These are phyloP conservation scores for Candida glaebosa DNA, from an alignment of 805 yeast genomes.

Conservation along the genomic window DNA sequence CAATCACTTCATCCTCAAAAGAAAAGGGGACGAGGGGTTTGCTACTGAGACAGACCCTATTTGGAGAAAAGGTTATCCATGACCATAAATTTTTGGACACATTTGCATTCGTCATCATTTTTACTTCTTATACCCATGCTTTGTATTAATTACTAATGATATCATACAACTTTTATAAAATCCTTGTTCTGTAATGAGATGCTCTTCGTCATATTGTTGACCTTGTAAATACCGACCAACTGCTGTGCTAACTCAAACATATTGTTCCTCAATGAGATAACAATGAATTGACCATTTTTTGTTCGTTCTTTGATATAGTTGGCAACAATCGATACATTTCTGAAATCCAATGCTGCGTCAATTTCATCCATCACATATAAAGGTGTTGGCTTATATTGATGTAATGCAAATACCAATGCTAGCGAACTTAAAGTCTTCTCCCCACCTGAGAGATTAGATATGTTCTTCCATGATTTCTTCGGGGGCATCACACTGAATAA, in stretches of 20 bases:
- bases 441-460: slow-evolving; percentile 93
- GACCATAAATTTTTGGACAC: background rate
- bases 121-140: background rate
- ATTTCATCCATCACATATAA: slow-evolving; percentile 98
- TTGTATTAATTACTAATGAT: background rate
- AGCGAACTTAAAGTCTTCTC: slow-evolving; percentile 93
- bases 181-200: slow-evolving; percentile 72
- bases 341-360: slow-evolving; percentile 96
- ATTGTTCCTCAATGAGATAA: slow-evolving; percentile 90
- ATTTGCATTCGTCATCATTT: slow-evolving; percentile 1
- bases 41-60: slow-evolving; percentile 43
- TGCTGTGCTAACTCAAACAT: slow-evolving; percentile 97
- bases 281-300: slow-evolving; percentile 93
- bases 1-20: slow-evolving; percentile 54
- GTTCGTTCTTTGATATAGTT: slow-evolving; percentile 95
- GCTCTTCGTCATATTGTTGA: slow-evolving; percentile 84
- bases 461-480: slow-evolving; percentile 95
- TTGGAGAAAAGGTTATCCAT: slow-evolving; percentile 7
- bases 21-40: slow-evolving; percentile 69
- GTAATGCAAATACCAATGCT: slow-evolving; percentile 94
- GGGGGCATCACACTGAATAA: slow-evolving; percentile 99
- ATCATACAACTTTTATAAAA: slow-evolving; percentile 17
- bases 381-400: slow-evolving; percentile 95
- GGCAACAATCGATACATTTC: slow-evolving; percentile 96
- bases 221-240: slow-evolving; percentile 93